Percentiles rank a stretch among this genome's conserved stretches.
These are phyloP conservation scores for Diaporthe vexans DNA, from an alignment of 2,329 filamentous ascomycete species.

Conservation along the genomic window DNA sequence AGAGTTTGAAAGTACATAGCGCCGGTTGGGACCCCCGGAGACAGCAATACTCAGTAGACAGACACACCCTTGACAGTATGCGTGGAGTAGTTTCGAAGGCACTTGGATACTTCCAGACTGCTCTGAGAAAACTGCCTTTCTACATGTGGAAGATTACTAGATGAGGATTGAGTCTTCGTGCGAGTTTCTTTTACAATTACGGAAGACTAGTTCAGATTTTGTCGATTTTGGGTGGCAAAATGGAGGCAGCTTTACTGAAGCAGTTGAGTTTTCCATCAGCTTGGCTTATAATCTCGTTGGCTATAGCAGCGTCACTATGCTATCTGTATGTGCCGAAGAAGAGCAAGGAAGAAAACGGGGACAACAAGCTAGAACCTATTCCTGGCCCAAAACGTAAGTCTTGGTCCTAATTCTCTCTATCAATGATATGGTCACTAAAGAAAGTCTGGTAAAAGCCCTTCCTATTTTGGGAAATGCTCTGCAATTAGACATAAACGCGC, in stretches of 20 bases:
- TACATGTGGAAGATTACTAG: background rate
- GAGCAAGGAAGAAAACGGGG: background rate
- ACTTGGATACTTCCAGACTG: background rate
- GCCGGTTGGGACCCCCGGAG: background rate
- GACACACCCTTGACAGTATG: background rate
- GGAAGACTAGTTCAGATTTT: background rate
- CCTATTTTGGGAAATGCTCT: constrained; percentile 24
- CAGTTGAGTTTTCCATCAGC: background rate
- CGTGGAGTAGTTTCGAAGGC: background rate
- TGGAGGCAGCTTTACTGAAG: background rate
- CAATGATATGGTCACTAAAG: background rate
- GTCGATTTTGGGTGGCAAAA: background rate
- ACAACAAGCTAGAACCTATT: constrained; percentile 2
- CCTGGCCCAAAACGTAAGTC: constrained; percentile 27
- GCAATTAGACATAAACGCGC: constrained; percentile 9
- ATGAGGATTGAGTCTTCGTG: background rate
- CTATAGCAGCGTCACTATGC: background rate
- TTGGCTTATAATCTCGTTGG: background rate
- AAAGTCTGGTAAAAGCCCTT: constrained; percentile 1
- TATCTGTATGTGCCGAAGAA: background rate
- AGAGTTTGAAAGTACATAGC: background rate
- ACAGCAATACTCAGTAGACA: background rate
- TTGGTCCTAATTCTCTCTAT: background rate
- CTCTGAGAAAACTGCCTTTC: background rate
- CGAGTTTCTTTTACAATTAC: background rate